These are phyloP conservation scores for Nigrospora osmanthi DNA, from an alignment of 2,329 filamentous ascomycete genomes.

Conservation along the genomic window DNA sequence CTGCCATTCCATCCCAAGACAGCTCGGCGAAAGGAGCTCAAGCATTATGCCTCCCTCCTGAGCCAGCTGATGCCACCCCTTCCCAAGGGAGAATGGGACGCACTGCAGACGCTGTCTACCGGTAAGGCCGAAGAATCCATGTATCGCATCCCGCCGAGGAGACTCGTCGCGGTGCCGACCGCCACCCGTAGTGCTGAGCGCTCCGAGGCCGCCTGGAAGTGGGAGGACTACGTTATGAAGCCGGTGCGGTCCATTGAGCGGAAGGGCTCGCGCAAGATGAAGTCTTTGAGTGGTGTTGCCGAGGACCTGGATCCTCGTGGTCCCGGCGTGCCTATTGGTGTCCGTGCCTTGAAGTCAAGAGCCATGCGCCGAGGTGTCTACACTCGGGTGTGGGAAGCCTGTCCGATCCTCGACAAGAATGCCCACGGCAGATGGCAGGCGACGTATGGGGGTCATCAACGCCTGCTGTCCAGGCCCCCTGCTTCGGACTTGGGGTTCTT, in stretches of 20 bases:
- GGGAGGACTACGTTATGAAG: slow-evolving; percentile 31
- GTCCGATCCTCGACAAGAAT: slow-evolving; percentile 26
- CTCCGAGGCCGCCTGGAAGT: slow-evolving; percentile 21
- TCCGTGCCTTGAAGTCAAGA: slow-evolving; percentile 27
- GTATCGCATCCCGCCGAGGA: slow-evolving; percentile 29
- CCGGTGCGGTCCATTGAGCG: slow-evolving; percentile 31
- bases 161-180: slow-evolving; percentile 18
- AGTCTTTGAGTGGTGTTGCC: slow-evolving; percentile 24
- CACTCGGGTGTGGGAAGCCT: slow-evolving; percentile 16
- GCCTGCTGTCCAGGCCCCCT: slow-evolving; percentile 19
- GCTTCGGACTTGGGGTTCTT: slow-evolving; percentile 37
- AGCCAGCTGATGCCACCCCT: slow-evolving; percentile 47
- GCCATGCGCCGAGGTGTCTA: slow-evolving; percentile 40
- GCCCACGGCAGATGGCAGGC: slow-evolving; percentile 22
- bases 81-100: slow-evolving; percentile 45
- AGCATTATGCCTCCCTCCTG: slow-evolving; percentile 38
- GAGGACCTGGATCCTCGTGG: slow-evolving; percentile 26
- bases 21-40: slow-evolving; percentile 31
- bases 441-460: slow-evolving; percentile 35
- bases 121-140: slow-evolving; percentile 28
- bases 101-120: slow-evolving; percentile 35
- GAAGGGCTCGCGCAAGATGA: slow-evolving; percentile 22
- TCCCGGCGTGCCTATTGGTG: slow-evolving; percentile 20
- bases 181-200: neutral
- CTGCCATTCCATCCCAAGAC: slow-evolving; percentile 30